Base-by-base conservation (phyloP, 495 filamentous ascomycete genomes). In the Penicillium argentinense region DNA sequence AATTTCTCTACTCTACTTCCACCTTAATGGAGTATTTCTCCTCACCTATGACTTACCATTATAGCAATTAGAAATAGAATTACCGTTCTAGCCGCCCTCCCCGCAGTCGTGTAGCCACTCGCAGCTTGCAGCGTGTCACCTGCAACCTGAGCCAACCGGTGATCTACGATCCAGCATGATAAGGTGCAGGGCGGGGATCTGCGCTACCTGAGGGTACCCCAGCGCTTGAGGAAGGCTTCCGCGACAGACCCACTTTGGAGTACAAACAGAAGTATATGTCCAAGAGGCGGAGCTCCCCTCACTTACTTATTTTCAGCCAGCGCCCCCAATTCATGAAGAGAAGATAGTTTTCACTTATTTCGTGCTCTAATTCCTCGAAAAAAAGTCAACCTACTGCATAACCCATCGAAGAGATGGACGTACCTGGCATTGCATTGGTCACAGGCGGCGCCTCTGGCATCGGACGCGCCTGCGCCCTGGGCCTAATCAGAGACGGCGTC, bases 361-460 rank as follows among this genome's bases (percentile, higher is more conserved):
- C 12, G 13, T 8, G 6, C 5, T 5, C 29, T 13, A 8, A 6
- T 14, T 16, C 29, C 29, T 33, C n/a, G n/a, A n/a, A n/a, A 17
- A 16, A 11, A 17, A 28, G n/a, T 16, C n/a, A 26, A 18, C n/a
- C 4, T 12, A 16, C 28, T 26, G 6, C 22, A 16, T 4, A 19
- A 21, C 27, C 7, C 13, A 24, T 5, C 16, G 1, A 4, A 34
- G 12, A 9, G 45, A 55, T 59, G 56, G 56, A 59, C 23, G 52
- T 59, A 16, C 18, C 51, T 21, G 56, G 56, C 32, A 49, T 59
- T 38, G 57, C 57, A n/a, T 51, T 61, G 19, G 34, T 61, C 24
- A 61, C 57, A 24, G 57, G 57, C 9, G 54, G 46, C 8, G 53
- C 54, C 17, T 57, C 54, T 32, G 54, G 54, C 17, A 58, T 62